A percentile compares a stretch with the other conserved stretches of the same genome.
Evolutionary conservation across 176 grass and related monocot species (phyloP).

Genomic region (Calamus simplicifolius): DNA sequence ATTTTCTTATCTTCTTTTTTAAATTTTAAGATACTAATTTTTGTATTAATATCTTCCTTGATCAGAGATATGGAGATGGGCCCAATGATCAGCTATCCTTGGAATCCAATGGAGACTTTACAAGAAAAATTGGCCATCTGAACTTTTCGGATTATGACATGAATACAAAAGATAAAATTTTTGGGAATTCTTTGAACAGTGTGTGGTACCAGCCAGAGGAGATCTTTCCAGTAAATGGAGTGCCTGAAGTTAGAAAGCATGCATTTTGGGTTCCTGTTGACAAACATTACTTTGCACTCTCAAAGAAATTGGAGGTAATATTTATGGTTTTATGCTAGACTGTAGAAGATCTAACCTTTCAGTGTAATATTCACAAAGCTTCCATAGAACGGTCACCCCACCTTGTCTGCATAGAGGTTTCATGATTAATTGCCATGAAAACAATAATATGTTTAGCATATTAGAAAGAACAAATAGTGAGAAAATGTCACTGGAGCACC

Average conservation of each 20-base stretch:
- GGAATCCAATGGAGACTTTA: constrained; percentile 49
- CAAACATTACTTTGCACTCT: constrained; percentile 23
- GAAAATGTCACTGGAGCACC: too few relatives aligned
- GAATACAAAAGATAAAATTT: background rate
- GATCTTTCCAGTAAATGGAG: constrained; percentile 37
- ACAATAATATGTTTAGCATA: too few relatives aligned
- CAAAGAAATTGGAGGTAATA: constrained; percentile 23
- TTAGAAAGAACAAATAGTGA: too few relatives aligned
- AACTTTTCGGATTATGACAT: constrained; percentile 38
- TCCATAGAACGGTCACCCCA: too few relatives aligned
- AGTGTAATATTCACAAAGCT: too few relatives aligned
- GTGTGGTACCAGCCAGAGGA: constrained; percentile 67
- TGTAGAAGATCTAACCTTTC: too few relatives aligned
- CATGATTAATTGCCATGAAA: too few relatives aligned
- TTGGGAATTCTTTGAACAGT: constrained; percentile 32
- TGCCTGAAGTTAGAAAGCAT: constrained; percentile 31
- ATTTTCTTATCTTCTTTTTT: too few relatives aligned
- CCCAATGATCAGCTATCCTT: constrained; percentile 37
- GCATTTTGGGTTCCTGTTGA: constrained; percentile 40
- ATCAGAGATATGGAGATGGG: constrained; percentile 34
- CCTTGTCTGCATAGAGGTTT: too few relatives aligned
- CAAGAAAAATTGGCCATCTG: constrained; percentile 31
- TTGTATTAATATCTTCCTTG: too few relatives aligned
- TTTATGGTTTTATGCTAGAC: too few relatives aligned
- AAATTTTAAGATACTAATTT: too few relatives aligned